Base-by-base conservation (phyloP, 2,329 filamentous ascomycete genomes). In the Exophiala spinifera region DNA sequence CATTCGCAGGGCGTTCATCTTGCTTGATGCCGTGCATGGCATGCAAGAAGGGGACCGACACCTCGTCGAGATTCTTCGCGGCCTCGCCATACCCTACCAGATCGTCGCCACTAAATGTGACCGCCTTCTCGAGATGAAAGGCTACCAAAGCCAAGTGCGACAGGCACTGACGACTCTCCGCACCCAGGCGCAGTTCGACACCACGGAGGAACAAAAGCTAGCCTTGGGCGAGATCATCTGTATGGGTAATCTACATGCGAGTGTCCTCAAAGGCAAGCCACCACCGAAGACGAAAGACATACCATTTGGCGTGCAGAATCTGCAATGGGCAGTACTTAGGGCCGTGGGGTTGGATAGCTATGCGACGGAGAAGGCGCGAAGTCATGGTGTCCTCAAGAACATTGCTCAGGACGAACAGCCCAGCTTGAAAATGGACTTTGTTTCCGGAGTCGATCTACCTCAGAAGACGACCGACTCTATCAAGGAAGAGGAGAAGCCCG, bases 61-160 rank as follows among this genome's bases (percentile, higher is more conserved):
- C 36, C 72, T 88, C 17, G 70, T 89, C 6, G 70, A 74, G 4
- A 68, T 82, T 19, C 74, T 89, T 45, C 73, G 79, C 14, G 61
- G 77, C 43, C 72, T 77, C n/a, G 78, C 77, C 1, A 78, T 88
- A 14, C 74, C 81, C 0, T 82, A 84, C 65, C 85, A 88, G 66
- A 72, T 89, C 14, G 72, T 89, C 14, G 65, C 88, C n/a, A 81
- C 79, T 5, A 89, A 89, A 66, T 76, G 80, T 5, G 86, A 89
- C 65, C 79, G 79, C 56, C 42, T 44, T 3, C 56, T 85, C 37
- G 19, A n/a, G 20, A 36, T n/a, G 13, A 62, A 84, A 39, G 55
- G 31, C 3, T 43, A 47, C 10, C 43, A 54, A 42, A 15, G 65
- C 36, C 61, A 53, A 55, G 49, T 57, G 4, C 40, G 44, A 17